Conservation (phyloP, 2,329 filamentous ascomycete species). For the Talaromyces sp. region DNA sequence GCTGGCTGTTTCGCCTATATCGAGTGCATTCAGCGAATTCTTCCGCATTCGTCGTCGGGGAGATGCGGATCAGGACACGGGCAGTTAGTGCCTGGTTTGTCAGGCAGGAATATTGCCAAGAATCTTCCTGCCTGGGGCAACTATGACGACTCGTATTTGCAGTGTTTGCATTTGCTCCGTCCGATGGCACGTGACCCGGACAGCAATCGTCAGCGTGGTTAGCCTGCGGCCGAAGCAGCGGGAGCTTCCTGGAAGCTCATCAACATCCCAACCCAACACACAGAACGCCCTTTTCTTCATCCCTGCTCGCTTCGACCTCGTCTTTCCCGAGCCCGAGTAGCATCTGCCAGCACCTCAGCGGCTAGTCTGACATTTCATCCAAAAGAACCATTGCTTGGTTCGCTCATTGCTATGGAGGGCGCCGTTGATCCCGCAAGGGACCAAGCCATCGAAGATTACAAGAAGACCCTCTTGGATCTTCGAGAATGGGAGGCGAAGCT, state of each 20-base stretch:
- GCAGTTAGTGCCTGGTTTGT: neutral
- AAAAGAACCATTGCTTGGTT: conserved; percentile 2
- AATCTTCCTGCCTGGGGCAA: neutral
- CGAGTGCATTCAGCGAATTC: conserved; percentile 28
- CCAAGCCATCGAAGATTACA: conserved; percentile 71
- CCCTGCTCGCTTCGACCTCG: neutral
- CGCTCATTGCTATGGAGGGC: conserved; percentile 30
- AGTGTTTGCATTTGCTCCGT: conserved; percentile 1
- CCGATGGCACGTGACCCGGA: conserved; percentile 2
- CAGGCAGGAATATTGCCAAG: conserved; percentile 1
- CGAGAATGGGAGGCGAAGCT: conserved; percentile 98
- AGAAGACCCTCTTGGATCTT: conserved; percentile 80
- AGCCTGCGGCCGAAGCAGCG: neutral
- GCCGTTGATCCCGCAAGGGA: conserved; percentile 51
- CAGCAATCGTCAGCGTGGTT: neutral
- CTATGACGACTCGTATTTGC: neutral
- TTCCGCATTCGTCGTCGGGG: conserved; percentile 30
- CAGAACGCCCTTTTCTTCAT: neutral
- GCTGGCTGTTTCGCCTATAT: conserved; percentile 3
- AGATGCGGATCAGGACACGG: conserved; percentile 14
- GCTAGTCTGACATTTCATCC: conserved; percentile 5
- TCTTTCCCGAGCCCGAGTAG: neutral
- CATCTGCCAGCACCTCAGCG: neutral
- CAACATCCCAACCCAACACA: neutral
- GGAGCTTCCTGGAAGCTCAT: conserved; percentile 10